phyloP scores from a whole-genome alignment of 768 basidiomycete species.

The Amanita jacksonii region DNA sequence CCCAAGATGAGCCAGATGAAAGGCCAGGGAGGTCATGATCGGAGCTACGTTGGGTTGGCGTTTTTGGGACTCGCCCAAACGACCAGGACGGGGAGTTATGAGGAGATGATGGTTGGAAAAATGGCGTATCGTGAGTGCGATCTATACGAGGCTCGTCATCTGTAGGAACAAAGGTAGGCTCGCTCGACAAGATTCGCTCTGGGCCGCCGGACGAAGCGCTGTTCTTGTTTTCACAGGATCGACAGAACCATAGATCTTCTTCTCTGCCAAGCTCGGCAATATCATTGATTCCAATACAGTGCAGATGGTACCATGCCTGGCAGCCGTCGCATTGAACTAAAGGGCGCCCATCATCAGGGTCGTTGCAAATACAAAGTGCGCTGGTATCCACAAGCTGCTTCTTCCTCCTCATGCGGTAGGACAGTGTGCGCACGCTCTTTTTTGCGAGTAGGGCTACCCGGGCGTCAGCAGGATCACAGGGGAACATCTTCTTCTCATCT shows the following conservation, averaged over 20 bases:
- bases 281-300: conserved; percentile 65
- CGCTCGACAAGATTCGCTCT: conserved; percentile 24
- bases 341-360: conserved; percentile 60
- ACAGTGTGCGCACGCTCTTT: conserved; percentile 53
- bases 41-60: conserved; percentile 38
- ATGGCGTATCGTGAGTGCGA: conserved; percentile 42
- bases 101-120: conserved; percentile 47
- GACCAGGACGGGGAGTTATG: conserved; percentile 50
- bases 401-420: conserved; percentile 39
- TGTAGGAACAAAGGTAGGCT: conserved; percentile 64
- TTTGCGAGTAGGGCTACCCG: conserved; percentile 65
- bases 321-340: conserved; percentile 80
- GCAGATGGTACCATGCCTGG: conserved; percentile 72
- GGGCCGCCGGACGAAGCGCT: conserved; percentile 30
- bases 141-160: conserved; percentile 38
- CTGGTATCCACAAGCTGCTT: conserved; percentile 30
- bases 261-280: conserved; percentile 60
- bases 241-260: conserved; percentile 76
- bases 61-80: conserved; percentile 32
- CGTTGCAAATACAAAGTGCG: conserved; percentile 56
- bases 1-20: conserved; percentile 32
- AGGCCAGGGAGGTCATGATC: conserved; percentile 18
- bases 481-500: conserved; percentile 28
- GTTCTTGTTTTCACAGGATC: conserved; percentile 39
- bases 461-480: conserved; percentile 70